phyloP scores from a whole-genome alignment of 306 rosid species.

The Pachyrhizus erosus region DNA sequence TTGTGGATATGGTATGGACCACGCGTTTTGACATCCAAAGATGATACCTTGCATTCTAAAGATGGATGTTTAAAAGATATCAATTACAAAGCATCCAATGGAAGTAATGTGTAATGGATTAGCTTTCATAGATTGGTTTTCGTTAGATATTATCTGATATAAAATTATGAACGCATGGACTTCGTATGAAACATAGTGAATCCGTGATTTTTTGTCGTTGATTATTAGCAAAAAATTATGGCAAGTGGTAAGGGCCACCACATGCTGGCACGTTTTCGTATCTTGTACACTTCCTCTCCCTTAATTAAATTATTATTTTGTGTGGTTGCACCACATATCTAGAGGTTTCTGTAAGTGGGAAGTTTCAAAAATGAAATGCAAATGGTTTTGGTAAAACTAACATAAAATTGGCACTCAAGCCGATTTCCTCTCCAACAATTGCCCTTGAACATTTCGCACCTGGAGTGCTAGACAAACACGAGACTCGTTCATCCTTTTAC shows the following conservation, averaged over 20 bases:
- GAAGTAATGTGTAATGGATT: constrained; percentile 1
- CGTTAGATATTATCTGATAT: neutral
- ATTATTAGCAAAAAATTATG: neutral
- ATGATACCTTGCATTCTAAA: neutral
- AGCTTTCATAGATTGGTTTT: neutral
- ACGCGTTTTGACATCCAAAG: neutral
- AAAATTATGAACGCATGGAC: neutral
- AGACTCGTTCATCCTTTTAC: too few relatives aligned
- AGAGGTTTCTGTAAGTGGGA: neutral
- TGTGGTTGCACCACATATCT: neutral
- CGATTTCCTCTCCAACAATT: too few relatives aligned
- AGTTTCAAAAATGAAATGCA: neutral
- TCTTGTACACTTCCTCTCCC: constrained; percentile 13
- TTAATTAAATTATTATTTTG: neutral
- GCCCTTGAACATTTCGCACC: too few relatives aligned
- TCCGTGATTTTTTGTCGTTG: constrained; percentile 35
- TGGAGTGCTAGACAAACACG: too few relatives aligned
- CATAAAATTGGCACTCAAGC: too few relatives aligned
- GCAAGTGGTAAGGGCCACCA: constrained; percentile 8
- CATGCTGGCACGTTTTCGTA: constrained; percentile 18
- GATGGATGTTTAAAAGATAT: neutral
- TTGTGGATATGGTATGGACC: neutral
- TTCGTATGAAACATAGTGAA: neutral
- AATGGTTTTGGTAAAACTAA: neutral
- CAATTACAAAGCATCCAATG: neutral